These are phyloP conservation scores for Hyaloscypha hepaticicola DNA, from an alignment of 495 filamentous ascomycete species.

Conservation along the genomic window DNA sequence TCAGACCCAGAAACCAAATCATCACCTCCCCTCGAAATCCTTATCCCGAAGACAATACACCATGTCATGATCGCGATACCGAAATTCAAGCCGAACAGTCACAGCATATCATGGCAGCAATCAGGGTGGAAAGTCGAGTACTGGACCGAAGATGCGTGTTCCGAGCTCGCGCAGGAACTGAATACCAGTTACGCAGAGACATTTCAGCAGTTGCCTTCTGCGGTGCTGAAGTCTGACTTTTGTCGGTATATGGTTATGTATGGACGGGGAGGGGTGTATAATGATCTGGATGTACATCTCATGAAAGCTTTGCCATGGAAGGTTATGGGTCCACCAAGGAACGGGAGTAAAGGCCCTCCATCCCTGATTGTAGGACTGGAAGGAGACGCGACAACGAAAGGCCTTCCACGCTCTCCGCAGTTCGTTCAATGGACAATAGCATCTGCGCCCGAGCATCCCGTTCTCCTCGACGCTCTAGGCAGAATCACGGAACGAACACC, in stretches of 20 bases:
- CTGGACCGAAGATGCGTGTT: constrained; percentile 5
- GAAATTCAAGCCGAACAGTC: constrained; percentile 2
- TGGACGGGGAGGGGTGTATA: not conserved
- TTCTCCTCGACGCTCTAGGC: not conserved
- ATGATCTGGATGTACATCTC: constrained; percentile 4
- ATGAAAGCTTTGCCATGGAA: not conserved
- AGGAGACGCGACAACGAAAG: not conserved
- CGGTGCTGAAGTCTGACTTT: not conserved
- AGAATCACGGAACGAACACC: not conserved
- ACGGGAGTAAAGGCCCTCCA: not conserved
- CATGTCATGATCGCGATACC: constrained; percentile 1
- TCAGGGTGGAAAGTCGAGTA: constrained; percentile 1
- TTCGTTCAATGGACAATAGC: constrained; percentile 2
- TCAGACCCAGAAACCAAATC: not conserved
- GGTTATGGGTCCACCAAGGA: not conserved
- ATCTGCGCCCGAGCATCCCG: not conserved
- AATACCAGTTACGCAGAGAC: not conserved
- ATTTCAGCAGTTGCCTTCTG: not conserved
- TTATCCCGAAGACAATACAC: constrained; percentile 4
- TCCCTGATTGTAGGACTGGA: not conserved
- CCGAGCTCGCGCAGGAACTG: not conserved
- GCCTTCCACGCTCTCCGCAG: not conserved
- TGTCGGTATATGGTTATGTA: constrained; percentile 4
- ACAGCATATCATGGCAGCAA: constrained; percentile 8
- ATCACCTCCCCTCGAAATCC: not conserved